phyloP scores from a whole-genome alignment of 75 land plant genomes.

The Adiantum capillusveneris region DNA sequence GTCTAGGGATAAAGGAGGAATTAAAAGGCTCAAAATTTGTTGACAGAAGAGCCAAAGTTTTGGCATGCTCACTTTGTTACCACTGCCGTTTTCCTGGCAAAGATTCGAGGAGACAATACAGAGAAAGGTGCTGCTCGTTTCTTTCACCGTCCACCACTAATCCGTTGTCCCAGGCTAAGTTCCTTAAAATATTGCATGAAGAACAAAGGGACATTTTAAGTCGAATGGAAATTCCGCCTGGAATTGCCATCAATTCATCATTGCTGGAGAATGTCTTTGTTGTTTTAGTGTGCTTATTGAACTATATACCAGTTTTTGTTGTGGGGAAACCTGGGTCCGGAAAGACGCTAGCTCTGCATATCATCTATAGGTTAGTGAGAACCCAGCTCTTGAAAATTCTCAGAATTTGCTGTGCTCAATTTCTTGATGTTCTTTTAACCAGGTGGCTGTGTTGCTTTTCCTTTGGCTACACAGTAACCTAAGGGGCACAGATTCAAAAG shows the following conservation, averaged over 20 bases:
- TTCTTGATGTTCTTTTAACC: too few species aligned
- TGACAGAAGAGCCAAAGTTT: conserved; percentile 10
- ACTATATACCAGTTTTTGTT: conserved; percentile 22
- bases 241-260: conserved; percentile 20
- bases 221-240: conserved; percentile 21
- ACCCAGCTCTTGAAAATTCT: too few species aligned
- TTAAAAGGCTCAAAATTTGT: neutral
- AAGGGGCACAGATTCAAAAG: conserved; percentile 18
- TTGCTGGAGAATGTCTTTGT: conserved; percentile 26
- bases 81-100: conserved; percentile 18
- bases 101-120: conserved; percentile 9
- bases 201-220: conserved; percentile 19
- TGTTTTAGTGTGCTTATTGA: conserved; percentile 17
- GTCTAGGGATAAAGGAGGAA: neutral
- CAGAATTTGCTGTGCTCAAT: too few species aligned
- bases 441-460: too few species aligned
- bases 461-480: conserved; percentile 10
- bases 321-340: conserved; percentile 28
- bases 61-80: conserved; percentile 24
- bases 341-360: conserved; percentile 20
- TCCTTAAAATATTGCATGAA: conserved; percentile 3
- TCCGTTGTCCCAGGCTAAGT: neutral
- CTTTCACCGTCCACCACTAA: neutral
- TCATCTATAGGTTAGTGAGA: conserved; percentile 16
- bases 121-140: conserved; percentile 7